These are phyloP conservation scores for Xylaria nigripes DNA, from an alignment of 495 filamentous ascomycete species.

Conservation along the genomic window DNA sequence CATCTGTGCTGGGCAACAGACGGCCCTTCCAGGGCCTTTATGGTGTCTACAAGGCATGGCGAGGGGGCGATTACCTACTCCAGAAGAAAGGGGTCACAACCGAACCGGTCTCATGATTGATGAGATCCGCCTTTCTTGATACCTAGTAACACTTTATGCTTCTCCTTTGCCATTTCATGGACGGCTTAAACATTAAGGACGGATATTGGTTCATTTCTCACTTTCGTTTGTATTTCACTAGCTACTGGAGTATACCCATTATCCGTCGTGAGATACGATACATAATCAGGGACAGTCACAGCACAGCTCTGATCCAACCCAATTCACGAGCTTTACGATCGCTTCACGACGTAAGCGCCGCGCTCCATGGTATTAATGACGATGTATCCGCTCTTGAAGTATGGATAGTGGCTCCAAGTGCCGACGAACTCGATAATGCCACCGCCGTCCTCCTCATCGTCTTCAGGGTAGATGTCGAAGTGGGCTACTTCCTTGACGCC, in stretches of 20 bases:
- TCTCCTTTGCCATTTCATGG: background rate
- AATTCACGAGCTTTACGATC: background rate
- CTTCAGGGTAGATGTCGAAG: conserved; percentile 55
- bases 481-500: conserved; percentile 46
- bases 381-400: conserved; percentile 50
- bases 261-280: background rate
- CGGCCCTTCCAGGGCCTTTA: conserved; percentile 25
- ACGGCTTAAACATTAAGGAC: background rate
- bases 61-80: conserved; percentile 22
- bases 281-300: background rate
- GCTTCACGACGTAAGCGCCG: conserved; percentile 47
- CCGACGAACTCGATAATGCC: conserved; percentile 50
- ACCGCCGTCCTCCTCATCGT: conserved; percentile 38
- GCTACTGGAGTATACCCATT: conserved; percentile 6
- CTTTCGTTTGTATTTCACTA: conserved; percentile 1
- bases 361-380: conserved; percentile 54
- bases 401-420: conserved; percentile 49
- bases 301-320: background rate
- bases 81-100: conserved; percentile 9
- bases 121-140: background rate
- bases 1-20: conserved; percentile 9
- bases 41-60: conserved; percentile 27
- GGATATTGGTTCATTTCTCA: background rate
- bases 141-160: background rate
- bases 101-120: background rate